Percentiles rank a stretch among this genome's conserved stretches.
Conservation (phyloP, 768 basidiomycete species). For the Sutorius australiensis region DNA sequence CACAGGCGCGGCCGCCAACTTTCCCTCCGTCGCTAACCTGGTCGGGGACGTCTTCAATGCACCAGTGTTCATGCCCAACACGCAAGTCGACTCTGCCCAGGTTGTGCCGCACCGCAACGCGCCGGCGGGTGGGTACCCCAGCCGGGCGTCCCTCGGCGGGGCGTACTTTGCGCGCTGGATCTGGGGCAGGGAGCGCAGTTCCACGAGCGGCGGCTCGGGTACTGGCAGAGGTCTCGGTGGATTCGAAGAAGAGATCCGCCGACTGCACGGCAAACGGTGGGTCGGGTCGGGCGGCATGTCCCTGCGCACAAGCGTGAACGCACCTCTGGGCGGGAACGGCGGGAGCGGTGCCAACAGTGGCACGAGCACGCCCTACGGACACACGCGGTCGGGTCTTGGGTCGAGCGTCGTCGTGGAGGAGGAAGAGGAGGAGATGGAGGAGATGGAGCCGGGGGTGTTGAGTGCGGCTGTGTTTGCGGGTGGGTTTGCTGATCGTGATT, state of each 20-base stretch:
- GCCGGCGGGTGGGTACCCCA: slow-evolving; percentile 64
- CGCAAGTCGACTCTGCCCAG: slow-evolving; percentile 77
- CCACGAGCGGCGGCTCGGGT: slow-evolving; percentile 28
- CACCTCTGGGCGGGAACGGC: slow-evolving; percentile 29
- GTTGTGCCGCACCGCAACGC: slow-evolving; percentile 67
- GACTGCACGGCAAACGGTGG: slow-evolving; percentile 74
- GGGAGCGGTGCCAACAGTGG: slow-evolving; percentile 60
- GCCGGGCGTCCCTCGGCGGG: slow-evolving; percentile 65
- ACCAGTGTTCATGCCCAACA: slow-evolving; percentile 67
- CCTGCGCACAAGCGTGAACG: slow-evolving; percentile 58
- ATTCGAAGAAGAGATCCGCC: slow-evolving; percentile 77
- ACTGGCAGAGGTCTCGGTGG: slow-evolving; percentile 43
- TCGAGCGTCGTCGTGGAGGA: slow-evolving; percentile 61
- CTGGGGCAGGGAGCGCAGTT: slow-evolving; percentile 63
- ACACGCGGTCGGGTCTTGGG: slow-evolving; percentile 49
- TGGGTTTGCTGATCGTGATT: slow-evolving; percentile 41
- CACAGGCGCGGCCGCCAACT: slow-evolving; percentile 79
- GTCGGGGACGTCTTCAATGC: slow-evolving; percentile 83
- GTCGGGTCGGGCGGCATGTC: slow-evolving; percentile 56
- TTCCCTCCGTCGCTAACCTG: slow-evolving; percentile 76
- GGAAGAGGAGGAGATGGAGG: slow-evolving; percentile 71
- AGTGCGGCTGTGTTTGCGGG: slow-evolving; percentile 32
- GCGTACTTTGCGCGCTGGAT: slow-evolving; percentile 85
- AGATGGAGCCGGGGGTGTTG: slow-evolving; percentile 42
- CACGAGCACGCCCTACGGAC: slow-evolving; percentile 63